Evolutionary conservation across 305 asterid genomes (phyloP).

Genomic region (Fraxinus angustifolia): DNA sequence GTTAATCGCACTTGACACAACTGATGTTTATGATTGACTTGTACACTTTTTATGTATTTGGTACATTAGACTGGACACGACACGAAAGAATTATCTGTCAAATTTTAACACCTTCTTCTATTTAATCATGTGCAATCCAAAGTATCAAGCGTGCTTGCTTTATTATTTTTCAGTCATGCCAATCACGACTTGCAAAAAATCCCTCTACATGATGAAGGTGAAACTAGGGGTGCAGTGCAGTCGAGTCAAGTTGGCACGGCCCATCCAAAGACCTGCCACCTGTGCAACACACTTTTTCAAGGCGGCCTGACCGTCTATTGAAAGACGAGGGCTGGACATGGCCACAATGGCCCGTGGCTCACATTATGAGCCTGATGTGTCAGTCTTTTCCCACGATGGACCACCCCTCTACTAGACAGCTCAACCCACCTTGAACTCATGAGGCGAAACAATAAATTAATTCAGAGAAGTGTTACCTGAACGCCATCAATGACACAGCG

Average conservation of each 20-base stretch:
- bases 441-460: neutral
- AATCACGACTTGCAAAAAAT: neutral
- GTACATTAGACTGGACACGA: neutral
- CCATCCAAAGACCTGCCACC: neutral
- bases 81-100: neutral
- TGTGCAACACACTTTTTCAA: neutral
- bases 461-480: conserved; percentile 37
- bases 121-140: neutral
- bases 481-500: conserved; percentile 67
- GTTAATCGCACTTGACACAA: neutral
- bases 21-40: neutral
- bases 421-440: neutral
- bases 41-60: neutral
- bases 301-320: neutral
- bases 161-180: neutral
- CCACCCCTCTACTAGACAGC: neutral
- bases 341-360: neutral
- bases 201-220: neutral
- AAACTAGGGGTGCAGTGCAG: neutral
- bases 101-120: neutral
- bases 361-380: neutral
- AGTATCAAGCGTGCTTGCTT: neutral
- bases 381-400: neutral
- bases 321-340: neutral
- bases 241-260: neutral